These are phyloP conservation scores for Phytopythium sindhum DNA, from an alignment of 352 stramenopile genomes.

Conservation along the genomic window DNA sequence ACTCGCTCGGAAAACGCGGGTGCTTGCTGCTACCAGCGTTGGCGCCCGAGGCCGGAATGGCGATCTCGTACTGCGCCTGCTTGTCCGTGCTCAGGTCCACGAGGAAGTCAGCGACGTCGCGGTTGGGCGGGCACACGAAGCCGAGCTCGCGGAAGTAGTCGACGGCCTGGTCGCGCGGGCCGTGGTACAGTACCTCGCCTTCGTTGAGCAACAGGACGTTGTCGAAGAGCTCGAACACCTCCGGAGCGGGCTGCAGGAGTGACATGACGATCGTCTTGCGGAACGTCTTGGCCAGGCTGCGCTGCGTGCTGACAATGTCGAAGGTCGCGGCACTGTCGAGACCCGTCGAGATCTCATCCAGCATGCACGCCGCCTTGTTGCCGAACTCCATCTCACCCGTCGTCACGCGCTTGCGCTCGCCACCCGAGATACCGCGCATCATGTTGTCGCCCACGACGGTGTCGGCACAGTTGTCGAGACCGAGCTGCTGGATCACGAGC, in stretches of 20 bases:
- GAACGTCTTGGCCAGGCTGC: conserved; percentile 11
- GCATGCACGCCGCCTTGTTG: conserved; percentile 17
- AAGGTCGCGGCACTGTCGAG: conserved; percentile 35
- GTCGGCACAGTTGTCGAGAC: conserved; percentile 25
- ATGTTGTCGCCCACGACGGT: conserved; percentile 34
- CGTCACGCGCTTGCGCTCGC: conserved; percentile 80
- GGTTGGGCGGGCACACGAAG: conserved; percentile 23
- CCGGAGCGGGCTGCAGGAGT: conserved; percentile 81
- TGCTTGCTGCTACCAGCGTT: conserved; percentile 9
- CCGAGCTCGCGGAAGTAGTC: conserved; percentile 34
- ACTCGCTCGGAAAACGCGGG: conserved; percentile 16
- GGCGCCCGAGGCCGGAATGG: neutral
- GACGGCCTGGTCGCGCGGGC: conserved; percentile 13
- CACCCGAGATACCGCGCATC: conserved; percentile 50
- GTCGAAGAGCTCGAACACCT: conserved; percentile 91
- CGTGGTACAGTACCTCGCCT: conserved; percentile 73
- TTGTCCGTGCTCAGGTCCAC: conserved; percentile 31
- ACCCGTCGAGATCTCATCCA: conserved; percentile 52
- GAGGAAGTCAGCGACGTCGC: conserved; percentile 36
- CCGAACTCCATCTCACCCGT: conserved; percentile 82
- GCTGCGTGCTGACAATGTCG: conserved; percentile 16
- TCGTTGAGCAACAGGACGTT: conserved; percentile 83
- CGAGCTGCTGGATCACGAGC: conserved; percentile 20
- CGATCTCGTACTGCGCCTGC: conserved; percentile 29
- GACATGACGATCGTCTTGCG: conserved; percentile 33